phyloP scores from a whole-genome alignment of 208 protist genomes.

The Leishmania arabica region DNA sequence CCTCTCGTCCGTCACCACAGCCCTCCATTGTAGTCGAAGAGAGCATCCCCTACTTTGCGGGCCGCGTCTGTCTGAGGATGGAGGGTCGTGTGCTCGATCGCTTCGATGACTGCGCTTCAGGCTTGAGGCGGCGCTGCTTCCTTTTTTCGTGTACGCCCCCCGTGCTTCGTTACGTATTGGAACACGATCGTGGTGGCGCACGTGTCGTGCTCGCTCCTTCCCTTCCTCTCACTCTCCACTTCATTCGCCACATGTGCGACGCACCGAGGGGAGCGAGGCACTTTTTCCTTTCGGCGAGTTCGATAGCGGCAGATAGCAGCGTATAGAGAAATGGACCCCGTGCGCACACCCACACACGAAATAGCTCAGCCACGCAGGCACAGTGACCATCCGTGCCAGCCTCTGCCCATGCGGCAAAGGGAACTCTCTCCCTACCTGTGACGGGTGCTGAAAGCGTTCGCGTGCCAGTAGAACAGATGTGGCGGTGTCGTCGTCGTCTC shows the following conservation, averaged over 20 bases:
- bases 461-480: not conserved
- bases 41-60: not conserved
- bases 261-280: not conserved
- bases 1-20: no score
- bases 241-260: not conserved
- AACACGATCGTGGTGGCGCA: not conserved
- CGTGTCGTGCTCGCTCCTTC: not conserved
- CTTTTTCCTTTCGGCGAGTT: not conserved
- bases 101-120: not conserved
- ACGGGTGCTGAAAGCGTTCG: not conserved
- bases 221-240: not conserved
- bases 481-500: not conserved
- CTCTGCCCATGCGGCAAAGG: not conserved
- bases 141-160: not conserved
- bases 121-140: not conserved
- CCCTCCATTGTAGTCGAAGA: not conserved
- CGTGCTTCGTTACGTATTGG: not conserved
- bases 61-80: conserved; percentile 2
- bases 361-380: not conserved
- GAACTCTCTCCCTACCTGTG: not conserved
- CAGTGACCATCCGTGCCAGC: not conserved
- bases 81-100: not conserved
- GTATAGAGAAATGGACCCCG: not conserved
- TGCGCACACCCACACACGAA: not conserved
- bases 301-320: not conserved